Evolutionary conservation across 1,139 yeast species (phyloP).

Genomic region (Hansenula lynferdii): DNA sequence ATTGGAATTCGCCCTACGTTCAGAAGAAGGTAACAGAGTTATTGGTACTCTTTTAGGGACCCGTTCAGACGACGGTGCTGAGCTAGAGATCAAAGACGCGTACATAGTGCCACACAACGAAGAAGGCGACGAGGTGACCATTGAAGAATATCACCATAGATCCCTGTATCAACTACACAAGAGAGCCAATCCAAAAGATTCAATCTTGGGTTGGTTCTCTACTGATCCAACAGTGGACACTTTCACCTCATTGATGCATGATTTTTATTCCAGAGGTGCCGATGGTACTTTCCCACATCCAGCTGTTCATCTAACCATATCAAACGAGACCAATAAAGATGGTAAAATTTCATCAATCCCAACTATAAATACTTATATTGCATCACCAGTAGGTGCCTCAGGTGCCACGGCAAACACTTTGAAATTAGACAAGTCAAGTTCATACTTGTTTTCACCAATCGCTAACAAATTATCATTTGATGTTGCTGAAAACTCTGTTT

Average conservation of each 20-base stretch:
- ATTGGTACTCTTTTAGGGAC: slow-evolving; percentile 82
- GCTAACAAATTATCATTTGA: slow-evolving; percentile 62
- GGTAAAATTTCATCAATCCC: slow-evolving; percentile 41
- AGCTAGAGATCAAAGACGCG: slow-evolving; percentile 69
- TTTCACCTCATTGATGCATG: slow-evolving; percentile 80
- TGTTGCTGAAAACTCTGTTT: slow-evolving; percentile 56
- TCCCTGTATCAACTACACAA: slow-evolving; percentile 69
- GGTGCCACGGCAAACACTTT: slow-evolving; percentile 33
- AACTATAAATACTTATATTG: slow-evolving; percentile 62
- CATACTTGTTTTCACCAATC: slow-evolving; percentile 76
- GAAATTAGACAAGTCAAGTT: slow-evolving; percentile 46
- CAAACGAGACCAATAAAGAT: slow-evolving; percentile 35
- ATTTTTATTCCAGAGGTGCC: slow-evolving; percentile 64
- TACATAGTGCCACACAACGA: slow-evolving; percentile 83
- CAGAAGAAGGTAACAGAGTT: slow-evolving; percentile 46
- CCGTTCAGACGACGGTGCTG: slow-evolving; percentile 83
- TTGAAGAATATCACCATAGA: slow-evolving; percentile 73
- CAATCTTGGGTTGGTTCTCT: slow-evolving; percentile 87
- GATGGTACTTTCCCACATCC: slow-evolving; percentile 74
- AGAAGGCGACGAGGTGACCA: slow-evolving; percentile 67
- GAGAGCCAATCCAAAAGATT: slow-evolving; percentile 75
- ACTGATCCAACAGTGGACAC: slow-evolving; percentile 63
- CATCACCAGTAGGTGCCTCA: slow-evolving; percentile 67
- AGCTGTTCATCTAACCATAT: slow-evolving; percentile 70
- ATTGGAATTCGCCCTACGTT: slow-evolving; percentile 50